Evolutionary conservation across 2,329 filamentous ascomycete genomes (phyloP), one percentile per base, ranked within the genome.

Genomic region (Sclerotinia spermophila): DNA sequence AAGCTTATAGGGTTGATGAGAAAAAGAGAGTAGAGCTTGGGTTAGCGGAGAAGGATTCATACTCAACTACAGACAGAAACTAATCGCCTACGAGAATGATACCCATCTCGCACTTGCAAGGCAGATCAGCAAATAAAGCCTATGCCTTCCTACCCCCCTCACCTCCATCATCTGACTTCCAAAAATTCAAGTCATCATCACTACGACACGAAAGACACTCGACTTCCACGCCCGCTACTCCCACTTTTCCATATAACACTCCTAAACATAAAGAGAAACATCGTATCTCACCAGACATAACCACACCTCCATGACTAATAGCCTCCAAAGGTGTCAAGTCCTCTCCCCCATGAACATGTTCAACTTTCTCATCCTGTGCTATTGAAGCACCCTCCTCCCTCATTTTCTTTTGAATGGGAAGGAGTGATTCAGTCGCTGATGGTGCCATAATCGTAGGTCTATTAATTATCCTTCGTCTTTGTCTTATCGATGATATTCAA

Each of bases 321-420:
- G 78, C 78, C 66, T 79, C 77, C 21, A 79, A 58, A 13, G 78
- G 78, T 7, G 78, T 78, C 71, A 77, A 76, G 42, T 76, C 77
- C 44, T 64, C 44, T 51, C 61, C 61, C n/a, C 61, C 44, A 51
- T 78, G 75, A 33, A 77, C 72, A 72, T 78, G 73, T 27, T 69
- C 69, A 58, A 75, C 59, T 55, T 74, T 38, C 61, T 64, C 44
- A 64, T 51, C 30, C 5, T 51, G 35, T 64, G 5, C 30, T 1
- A 21, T 5, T 5, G 44, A 17, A 13, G 4, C 42, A 5, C 35
- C 42, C 15, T 11, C 56, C 35, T 59, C 44, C n/a, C 21, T 44
- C 15, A 8, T 42, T 30, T 38, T 68, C 42, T 45, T 68, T 15
- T 61, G 55, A 15, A 45, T 24, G 7, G 42, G 8, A n/a, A 38